Evolutionary conservation across 73 alveolate species (phyloP).

Genomic region (Paraurostyla sp.): DNA sequence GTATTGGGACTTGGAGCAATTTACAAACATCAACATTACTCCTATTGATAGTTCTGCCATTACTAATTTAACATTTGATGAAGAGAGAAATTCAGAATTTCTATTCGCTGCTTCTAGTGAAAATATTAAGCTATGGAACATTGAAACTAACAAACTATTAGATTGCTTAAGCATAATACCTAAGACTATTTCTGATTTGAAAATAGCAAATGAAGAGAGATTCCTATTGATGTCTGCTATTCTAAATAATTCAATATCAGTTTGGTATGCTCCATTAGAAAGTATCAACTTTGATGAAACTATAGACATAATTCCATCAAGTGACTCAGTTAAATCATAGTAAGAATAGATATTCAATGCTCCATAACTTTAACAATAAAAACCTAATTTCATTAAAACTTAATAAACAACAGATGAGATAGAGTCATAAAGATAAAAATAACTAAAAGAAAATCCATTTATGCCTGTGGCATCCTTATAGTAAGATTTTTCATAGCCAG

Average conservation of each 20-base stretch:
- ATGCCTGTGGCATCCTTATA: neutral
- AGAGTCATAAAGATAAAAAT: neutral
- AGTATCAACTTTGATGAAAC: conserved; percentile 55
- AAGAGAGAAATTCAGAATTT: conserved; percentile 59
- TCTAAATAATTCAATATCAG: conserved; percentile 29
- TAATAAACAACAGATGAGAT: conserved; percentile 37
- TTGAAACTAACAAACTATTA: conserved; percentile 59
- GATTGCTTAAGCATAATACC: conserved; percentile 61
- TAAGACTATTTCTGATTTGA: conserved; percentile 56
- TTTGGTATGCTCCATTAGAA: conserved; percentile 61
- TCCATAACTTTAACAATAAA: neutral
- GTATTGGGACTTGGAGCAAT: conserved; percentile 78
- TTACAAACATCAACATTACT: conserved; percentile 44
- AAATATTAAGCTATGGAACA: conserved; percentile 61
- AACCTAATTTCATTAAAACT: conserved; percentile 8
- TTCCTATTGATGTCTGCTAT: conserved; percentile 53
- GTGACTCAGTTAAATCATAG: conserved; percentile 10
- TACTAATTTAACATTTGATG: conserved; percentile 59
- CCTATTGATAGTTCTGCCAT: conserved; percentile 61
- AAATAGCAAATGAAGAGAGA: conserved; percentile 56
- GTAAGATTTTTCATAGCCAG: neutral
- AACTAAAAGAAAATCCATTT: conserved; percentile 39
- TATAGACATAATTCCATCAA: conserved; percentile 56
- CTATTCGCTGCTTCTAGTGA: conserved; percentile 70
- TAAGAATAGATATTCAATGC: neutral